These are phyloP conservation scores for Lodderomyces oxycetoniae DNA, from an alignment of 1,139 yeast genomes.

Conservation along the genomic window DNA sequence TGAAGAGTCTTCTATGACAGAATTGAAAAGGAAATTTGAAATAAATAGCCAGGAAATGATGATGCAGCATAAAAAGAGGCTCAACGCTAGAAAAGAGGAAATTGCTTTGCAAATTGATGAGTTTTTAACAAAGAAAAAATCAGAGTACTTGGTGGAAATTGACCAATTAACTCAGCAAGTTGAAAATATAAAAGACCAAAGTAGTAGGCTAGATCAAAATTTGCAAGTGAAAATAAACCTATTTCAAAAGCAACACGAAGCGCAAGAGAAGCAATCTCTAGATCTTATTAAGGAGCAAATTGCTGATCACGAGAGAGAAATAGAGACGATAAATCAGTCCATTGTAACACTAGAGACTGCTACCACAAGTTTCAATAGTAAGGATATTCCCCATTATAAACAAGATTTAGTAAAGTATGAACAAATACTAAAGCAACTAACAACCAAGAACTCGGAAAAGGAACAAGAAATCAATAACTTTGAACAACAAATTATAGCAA, in stretches of 20 bases:
- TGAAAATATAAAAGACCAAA: neutral
- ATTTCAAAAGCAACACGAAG: neutral
- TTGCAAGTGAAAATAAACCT: neutral
- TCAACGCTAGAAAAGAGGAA: conserved; percentile 35
- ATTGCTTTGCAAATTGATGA: conserved; percentile 33
- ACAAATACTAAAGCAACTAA: conserved; percentile 7
- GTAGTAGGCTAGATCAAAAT: neutral
- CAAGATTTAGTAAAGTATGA: conserved; percentile 8
- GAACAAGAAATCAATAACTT: conserved; percentile 8
- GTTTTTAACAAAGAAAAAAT: conserved; percentile 26
- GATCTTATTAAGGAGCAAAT: conserved; percentile 25
- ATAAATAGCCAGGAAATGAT: conserved; percentile 31
- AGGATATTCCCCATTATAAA: conserved; percentile 3
- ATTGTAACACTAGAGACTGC: conserved; percentile 1
- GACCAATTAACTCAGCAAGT: conserved; percentile 12
- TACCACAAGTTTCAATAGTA: conserved; percentile 2
- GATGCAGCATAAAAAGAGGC: conserved; percentile 29
- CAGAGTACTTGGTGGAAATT: conserved; percentile 21
- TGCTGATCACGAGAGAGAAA: conserved; percentile 15
- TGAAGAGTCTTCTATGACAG: conserved; percentile 23
- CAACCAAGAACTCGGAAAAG: conserved; percentile 9
- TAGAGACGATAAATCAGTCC: conserved; percentile 11
- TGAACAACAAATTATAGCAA: neutral
- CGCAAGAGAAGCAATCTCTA: conserved; percentile 9
- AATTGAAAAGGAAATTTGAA: conserved; percentile 32